Base-by-base conservation (phyloP, 1,284 basidiomycete species). In the Cryptococcus floricola region DNA sequence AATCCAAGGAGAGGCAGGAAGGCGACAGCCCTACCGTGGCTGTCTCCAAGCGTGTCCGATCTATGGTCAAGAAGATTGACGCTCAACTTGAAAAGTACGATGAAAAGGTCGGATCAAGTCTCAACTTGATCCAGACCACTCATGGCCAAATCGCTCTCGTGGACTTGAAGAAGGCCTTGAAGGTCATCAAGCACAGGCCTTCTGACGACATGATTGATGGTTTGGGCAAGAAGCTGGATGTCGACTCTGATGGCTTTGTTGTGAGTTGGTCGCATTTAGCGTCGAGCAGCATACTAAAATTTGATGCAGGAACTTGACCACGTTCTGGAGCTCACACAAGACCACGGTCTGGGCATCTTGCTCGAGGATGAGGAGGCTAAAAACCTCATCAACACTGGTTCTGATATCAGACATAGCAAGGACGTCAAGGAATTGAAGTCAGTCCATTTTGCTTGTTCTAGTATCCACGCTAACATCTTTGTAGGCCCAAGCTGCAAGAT, bases 21-120 rank as follows among this genome's bases (percentile, higher is more conserved):
- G 75, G 75, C 55, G 75, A 78, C 59, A 63, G 66, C 27, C 66
- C 74, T 39, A 61, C 70, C 18, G 68, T 75, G 41, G 76, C 87
- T 31, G 80, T 98, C 62, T 91, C 90, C 63, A 97, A 98, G 80
- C 88, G 91, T 48, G 94, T 99, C 75, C 88, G 92, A 57, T 83
- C 84, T 39, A 97, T 99, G 92, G 84, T 99, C 57, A 91, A 87
- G 67, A 95, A 95, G 82, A 89, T 99, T 75, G 95, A 99, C 79
- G 77, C 82, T 43, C 95, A 98, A 76, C 82, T 98, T 10, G 85
- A 90, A 66, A 92, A 88, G 61, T 98, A 98, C 78, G 95, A 98
- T 70, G 81, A 81, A 48, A 87, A 88, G 62, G 91, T 98, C 37
- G 96, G 95, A 39, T 87, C 83, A 60, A 89, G 89, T 37, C 82